Conservation (phyloP, 1,284 basidiomycete species). For the Puccinia polysora region DNA sequence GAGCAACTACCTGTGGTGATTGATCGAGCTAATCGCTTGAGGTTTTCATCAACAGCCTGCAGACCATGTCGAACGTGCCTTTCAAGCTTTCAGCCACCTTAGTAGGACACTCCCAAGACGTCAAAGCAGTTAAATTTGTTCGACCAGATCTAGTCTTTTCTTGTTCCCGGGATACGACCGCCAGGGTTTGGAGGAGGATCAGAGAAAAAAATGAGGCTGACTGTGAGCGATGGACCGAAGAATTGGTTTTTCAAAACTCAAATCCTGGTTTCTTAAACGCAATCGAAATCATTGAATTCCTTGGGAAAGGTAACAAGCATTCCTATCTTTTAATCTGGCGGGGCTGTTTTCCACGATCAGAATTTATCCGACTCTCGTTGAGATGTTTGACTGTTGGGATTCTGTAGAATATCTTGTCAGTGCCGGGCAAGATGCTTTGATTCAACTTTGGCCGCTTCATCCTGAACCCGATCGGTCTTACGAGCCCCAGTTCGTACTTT, state of each 20-base stretch:
- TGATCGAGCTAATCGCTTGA: no score
- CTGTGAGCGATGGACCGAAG: constrained; percentile 57
- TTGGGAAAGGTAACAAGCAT: constrained; percentile 50
- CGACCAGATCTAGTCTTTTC: constrained; percentile 65
- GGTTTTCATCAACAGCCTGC: no score
- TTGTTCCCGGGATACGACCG: constrained; percentile 80
- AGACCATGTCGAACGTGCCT: constrained; percentile 51
- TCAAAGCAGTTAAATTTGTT: constrained; percentile 55
- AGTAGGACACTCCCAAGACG: constrained; percentile 64
- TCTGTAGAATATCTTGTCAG: constrained; percentile 73
- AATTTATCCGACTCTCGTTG: constrained; percentile 13
- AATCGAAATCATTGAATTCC: constrained; percentile 62
- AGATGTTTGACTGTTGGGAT: not conserved
- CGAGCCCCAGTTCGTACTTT: constrained; percentile 49
- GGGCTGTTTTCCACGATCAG: no score
- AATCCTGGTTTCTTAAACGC: constrained; percentile 76
- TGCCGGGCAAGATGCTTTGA: constrained; percentile 75
- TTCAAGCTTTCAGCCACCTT: constrained; percentile 80
- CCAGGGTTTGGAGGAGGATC: constrained; percentile 73
- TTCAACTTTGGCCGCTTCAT: constrained; percentile 71
- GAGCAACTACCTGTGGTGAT: no score
- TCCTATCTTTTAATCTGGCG: no score
- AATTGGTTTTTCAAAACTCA: constrained; percentile 60
- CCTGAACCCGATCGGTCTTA: constrained; percentile 56
- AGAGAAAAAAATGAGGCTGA: constrained; percentile 52